Base-by-base conservation (phyloP, 2,329 filamentous ascomycete genomes). In the Colletotrichum scovillei region DNA sequence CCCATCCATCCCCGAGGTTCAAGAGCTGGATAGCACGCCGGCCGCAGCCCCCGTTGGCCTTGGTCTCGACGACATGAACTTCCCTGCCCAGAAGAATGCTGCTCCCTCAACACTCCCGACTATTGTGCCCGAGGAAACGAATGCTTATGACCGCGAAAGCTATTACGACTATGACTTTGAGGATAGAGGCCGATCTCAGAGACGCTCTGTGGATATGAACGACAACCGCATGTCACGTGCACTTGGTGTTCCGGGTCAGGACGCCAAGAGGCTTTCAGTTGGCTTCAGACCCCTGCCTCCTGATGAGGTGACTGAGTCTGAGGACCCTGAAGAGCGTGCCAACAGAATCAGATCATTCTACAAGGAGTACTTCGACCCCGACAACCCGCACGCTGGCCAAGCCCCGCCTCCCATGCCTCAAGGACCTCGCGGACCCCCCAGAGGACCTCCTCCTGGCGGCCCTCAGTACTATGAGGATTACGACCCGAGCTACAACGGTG, bases 291-390 rank as follows among this genome's bases (percentile, higher is more conserved):
- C 97, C 26, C 88, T 99, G 75, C 97, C 97, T 5, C 94, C 95
- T 46, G 92, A 95, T 79, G 94, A 97, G 76, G 91, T 94, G 67
- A 88, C 87, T 35, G 91, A 92, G 56, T 90, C 92, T 3, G 97
- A 98, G 80, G 96, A 98, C 80, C 95, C 97, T 0, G 97, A 98
- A 82, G 92, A 96, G 79, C 92, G 97, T 78, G 97, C 97, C 76
- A 98, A 98, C 86, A 92, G 97, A 72, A 99, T 99, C 77, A 91
- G 97, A 81, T 99, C 97, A 4, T 99, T 99, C 86, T 99, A 99
- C 87, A 98, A 98, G 86, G 97, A 99, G 81, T 99, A 99, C 85
- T 99, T 99, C 78, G 97, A 98, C 76, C 70, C 70, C 32, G 96
- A 98, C 55, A 74, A 74, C 91, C 87, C 72, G 94, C 91, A 63